phyloP scores from a whole-genome alignment of 2,329 filamentous ascomycete species.

The Ascochyta koolunga region DNA sequence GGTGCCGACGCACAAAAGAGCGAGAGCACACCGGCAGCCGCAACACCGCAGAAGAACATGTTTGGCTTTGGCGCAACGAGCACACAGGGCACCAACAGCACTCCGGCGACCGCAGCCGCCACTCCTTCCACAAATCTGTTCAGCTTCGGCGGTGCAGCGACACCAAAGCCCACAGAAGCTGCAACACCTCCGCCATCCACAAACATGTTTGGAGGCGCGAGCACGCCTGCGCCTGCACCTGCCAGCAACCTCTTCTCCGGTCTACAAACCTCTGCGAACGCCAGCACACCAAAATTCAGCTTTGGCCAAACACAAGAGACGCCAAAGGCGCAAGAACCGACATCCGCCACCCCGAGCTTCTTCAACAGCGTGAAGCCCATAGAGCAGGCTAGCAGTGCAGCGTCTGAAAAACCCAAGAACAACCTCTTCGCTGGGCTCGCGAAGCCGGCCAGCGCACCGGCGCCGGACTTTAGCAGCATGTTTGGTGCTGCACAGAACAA shows the following conservation, averaged over 20 bases:
- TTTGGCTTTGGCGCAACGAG: neutral
- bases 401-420: constrained; percentile 26
- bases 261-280: constrained; percentile 15
- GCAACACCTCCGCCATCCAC: constrained; percentile 20
- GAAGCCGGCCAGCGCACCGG: constrained; percentile 17
- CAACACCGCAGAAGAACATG: neutral
- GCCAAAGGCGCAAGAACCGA: constrained; percentile 18
- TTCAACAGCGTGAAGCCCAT: constrained; percentile 25
- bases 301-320: constrained; percentile 19
- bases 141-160: constrained; percentile 19
- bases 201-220: constrained; percentile 20
- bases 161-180: constrained; percentile 18
- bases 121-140: constrained; percentile 20
- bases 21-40: constrained; percentile 4
- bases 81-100: constrained; percentile 10
- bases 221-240: constrained; percentile 15
- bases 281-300: constrained; percentile 14
- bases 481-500: constrained; percentile 25
- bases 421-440: constrained; percentile 28
- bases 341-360: constrained; percentile 16
- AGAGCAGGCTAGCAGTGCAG: constrained; percentile 8
- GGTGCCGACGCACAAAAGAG: constrained; percentile 17
- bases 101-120: constrained; percentile 16
- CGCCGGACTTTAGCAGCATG: constrained; percentile 16
- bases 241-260: constrained; percentile 24